Base-by-base conservation (phyloP, 164 flowering plant species). In the Chloranthus sessilifolius region DNA sequence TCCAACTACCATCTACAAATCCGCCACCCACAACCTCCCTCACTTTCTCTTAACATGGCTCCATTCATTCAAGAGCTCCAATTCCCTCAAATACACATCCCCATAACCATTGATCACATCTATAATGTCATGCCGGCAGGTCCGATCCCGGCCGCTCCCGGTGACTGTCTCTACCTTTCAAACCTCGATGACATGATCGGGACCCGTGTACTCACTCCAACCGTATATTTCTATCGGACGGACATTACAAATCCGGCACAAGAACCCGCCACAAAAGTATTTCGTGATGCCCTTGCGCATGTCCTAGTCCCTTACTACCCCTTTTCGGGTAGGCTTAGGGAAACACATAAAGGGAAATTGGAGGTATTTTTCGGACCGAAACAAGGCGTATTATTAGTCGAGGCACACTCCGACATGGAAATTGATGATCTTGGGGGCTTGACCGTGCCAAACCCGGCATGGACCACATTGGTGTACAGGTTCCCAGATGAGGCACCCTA, bases 251-350 rank as follows among this genome's bases (percentile, higher is more conserved):
- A 19, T 19, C 14, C 53, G 6, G 7, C 19, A 3, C 19, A 19
- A 2, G 47, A 53, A 29, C 58, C 52, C 0, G 55, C 74, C 7
- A 31, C 38, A 15, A 43, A 64, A 46, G 50, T 50, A 2, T 45
- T 87, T 1, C 49, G 52, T 0, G 68, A 78, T 1, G 80, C 96
- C 11, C 75, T 87, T 11, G 70, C 82, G 4, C 36, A 31, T 20
- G 85, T 87, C 5, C 39, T 90, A 10, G 91, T 90, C 14, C 94
- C 95, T 17, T 90, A 87, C 59, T 90, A 84, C 65, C 91, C 97
- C 27, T 75, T 90, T 46, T 77, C 96, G 0, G 98, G 95, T 34
- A 54, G 98, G 73, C 62, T 85, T 2, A 65, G 89, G 53, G 83
- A 75, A 66, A 60, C 73, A 1, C 16, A 31, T 1, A 74, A 81